phyloP scores from a whole-genome alignment of 2,329 filamentous ascomycete genomes.

The Grosmannia clavigera region DNA sequence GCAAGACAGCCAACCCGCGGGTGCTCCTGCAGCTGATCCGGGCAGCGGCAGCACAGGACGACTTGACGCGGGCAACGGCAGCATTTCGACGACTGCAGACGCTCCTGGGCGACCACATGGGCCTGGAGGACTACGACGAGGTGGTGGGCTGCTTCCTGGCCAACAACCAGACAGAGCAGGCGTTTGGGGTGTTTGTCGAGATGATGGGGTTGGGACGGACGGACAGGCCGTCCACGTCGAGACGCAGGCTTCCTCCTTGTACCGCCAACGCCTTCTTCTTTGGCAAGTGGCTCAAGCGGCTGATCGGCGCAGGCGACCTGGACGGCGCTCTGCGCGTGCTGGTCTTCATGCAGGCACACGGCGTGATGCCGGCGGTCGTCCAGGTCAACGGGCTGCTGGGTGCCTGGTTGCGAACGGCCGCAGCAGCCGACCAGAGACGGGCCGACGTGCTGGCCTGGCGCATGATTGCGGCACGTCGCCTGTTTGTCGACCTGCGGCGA shows the following conservation, averaged over 20 bases:
- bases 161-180: conserved; percentile 50
- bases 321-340: conserved; percentile 62
- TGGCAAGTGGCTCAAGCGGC: conserved; percentile 76
- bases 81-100: conserved; percentile 53
- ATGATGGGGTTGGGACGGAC: conserved; percentile 55
- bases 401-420: conserved; percentile 58
- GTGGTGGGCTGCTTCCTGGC: conserved; percentile 60
- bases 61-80: conserved; percentile 49
- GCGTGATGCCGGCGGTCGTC: conserved; percentile 55
- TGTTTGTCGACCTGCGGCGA: conserved; percentile 43
- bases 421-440: conserved; percentile 37
- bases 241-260: conserved; percentile 28
- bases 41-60: conserved; percentile 17
- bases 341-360: conserved; percentile 59
- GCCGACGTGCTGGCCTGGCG: conserved; percentile 61
- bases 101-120: conserved; percentile 45
- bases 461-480: conserved; percentile 60
- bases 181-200: conserved; percentile 69
- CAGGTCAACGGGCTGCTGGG: conserved; percentile 76
- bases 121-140: conserved; percentile 63
- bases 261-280: conserved; percentile 69
- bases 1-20: conserved; percentile 2
- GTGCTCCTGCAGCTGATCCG: conserved; percentile 11
- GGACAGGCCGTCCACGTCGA: background rate
- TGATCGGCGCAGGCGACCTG: conserved; percentile 60